phyloP scores from a whole-genome alignment of 2,329 filamentous ascomycete species.

The Calonectria pseudoturangicola region DNA sequence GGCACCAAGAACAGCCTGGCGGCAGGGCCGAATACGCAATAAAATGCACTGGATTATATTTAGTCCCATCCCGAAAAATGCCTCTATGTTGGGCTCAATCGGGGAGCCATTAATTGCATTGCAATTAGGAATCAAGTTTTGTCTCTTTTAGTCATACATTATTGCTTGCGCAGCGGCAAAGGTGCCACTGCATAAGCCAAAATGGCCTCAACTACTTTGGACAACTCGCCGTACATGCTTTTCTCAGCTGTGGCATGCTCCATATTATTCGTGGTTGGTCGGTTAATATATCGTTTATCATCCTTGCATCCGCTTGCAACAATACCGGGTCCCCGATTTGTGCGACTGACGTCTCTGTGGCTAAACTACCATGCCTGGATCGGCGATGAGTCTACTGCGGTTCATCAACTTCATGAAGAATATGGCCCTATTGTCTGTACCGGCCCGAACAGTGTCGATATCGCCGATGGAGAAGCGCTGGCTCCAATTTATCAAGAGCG shows the following conservation, averaged over 20 bases:
- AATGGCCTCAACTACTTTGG: background rate
- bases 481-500: slow-evolving; percentile 69
- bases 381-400: slow-evolving; percentile 35
- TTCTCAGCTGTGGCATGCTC: background rate
- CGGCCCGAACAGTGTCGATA: slow-evolving; percentile 62
- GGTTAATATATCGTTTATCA: slow-evolving; percentile 7
- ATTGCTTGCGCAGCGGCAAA: background rate
- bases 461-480: slow-evolving; percentile 66
- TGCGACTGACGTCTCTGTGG: slow-evolving; percentile 25
- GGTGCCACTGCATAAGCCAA: background rate
- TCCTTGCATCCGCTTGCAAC: slow-evolving; percentile 32
- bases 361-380: slow-evolving; percentile 38
- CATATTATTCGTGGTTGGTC: background rate
- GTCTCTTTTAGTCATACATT: background rate
- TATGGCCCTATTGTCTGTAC: slow-evolving; percentile 61
- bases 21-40: slow-evolving; percentile 14
- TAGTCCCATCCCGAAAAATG: slow-evolving; percentile 3
- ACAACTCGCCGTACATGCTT: background rate
- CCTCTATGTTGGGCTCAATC: background rate
- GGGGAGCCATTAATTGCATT: background rate
- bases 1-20: background rate
- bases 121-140: background rate
- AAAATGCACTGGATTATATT: slow-evolving; percentile 15
- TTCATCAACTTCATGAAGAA: slow-evolving; percentile 55
- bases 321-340: slow-evolving; percentile 36